Evolutionary conservation across 441 rosid genomes (phyloP).

Genomic region (Gossypium aridum): DNA sequence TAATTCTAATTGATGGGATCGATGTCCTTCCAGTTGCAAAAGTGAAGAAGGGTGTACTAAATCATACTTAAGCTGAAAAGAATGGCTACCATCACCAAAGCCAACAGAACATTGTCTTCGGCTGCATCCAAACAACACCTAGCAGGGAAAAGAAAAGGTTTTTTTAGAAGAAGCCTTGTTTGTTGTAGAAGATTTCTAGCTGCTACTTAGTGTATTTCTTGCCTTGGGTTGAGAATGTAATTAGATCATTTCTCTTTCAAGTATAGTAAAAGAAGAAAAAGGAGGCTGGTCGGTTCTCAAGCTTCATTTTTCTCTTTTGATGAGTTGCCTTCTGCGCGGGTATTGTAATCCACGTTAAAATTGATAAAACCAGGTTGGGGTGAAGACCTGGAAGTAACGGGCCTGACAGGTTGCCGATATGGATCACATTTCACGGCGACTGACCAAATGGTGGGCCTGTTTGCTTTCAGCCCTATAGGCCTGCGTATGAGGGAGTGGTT

Average conservation of each 20-base stretch:
- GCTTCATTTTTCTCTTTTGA: background rate
- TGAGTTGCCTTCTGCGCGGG: no score
- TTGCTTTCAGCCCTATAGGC: background rate
- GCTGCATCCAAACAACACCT: slow-evolving; percentile 22
- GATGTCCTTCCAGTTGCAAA: slow-evolving; percentile 20
- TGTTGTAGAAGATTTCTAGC: background rate
- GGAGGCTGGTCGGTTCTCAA: background rate
- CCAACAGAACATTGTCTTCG: slow-evolving; percentile 27
- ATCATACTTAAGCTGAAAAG: slow-evolving; percentile 22
- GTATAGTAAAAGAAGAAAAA: slow-evolving; percentile 4
- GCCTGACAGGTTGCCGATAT: background rate
- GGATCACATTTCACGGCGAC: background rate
- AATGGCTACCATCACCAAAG: slow-evolving; percentile 28
- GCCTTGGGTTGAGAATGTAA: background rate
- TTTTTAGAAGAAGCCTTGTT: slow-evolving; percentile 4
- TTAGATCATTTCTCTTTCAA: slow-evolving; percentile 24
- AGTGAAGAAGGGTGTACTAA: slow-evolving; percentile 20
- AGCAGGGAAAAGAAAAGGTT: background rate
- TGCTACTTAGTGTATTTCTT: background rate
- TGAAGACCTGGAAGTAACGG: background rate
- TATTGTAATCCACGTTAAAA: no score
- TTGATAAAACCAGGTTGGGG: background rate
- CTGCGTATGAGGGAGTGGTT: background rate
- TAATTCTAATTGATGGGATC: background rate
- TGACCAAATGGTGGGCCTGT: background rate